Conservation (phyloP, 129 eudicot species). For the Flaveria robusta region DNA sequence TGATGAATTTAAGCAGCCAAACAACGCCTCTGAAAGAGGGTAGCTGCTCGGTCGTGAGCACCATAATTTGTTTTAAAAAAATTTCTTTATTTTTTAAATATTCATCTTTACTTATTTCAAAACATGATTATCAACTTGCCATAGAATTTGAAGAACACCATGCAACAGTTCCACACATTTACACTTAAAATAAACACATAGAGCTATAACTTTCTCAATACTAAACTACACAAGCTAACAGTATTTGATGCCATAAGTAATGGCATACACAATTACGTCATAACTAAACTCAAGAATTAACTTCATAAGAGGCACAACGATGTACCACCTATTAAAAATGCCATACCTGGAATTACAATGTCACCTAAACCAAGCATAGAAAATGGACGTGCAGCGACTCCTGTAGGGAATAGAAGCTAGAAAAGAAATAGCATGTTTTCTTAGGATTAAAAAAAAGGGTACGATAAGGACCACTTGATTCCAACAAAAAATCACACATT, state of each 20-base stretch:
- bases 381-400: conserved; percentile 77
- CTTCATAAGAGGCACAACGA: conserved; percentile 8
- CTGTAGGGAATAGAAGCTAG: conserved; percentile 97
- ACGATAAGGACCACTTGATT: background rate
- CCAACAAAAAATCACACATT: conserved; percentile 18
- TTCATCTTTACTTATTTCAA: too few relatives aligned
- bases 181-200: background rate
- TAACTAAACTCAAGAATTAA: background rate
- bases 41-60: background rate
- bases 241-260: background rate
- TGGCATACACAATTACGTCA: background rate
- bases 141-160: background rate
- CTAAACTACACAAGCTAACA: background rate
- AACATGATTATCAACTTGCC: too few relatives aligned
- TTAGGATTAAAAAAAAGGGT: conserved; percentile 1
- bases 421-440: conserved; percentile 18
- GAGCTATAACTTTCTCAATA: background rate
- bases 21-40: background rate
- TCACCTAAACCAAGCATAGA: conserved; percentile 99
- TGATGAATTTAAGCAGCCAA: background rate
- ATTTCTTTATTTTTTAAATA: too few relatives aligned
- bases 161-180: background rate
- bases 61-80: background rate
- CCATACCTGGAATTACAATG: conserved; percentile 94
- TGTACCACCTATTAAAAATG: background rate